Base-by-base conservation (phyloP, 2,329 filamentous ascomycete genomes). In the Coniochaeta sp. region DNA sequence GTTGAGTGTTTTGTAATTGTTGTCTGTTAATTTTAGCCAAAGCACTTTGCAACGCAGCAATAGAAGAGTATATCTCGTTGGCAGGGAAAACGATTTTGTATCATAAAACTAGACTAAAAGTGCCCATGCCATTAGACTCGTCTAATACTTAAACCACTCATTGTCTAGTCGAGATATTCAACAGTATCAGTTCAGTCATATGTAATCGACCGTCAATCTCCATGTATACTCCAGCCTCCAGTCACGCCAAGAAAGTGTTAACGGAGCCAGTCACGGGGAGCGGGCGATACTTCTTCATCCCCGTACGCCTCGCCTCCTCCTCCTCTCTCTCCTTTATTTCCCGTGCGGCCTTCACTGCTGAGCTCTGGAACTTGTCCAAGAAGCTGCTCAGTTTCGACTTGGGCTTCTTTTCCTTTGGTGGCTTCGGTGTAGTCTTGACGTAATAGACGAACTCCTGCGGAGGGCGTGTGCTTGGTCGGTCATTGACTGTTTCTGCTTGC, bases 281-380 rank as follows among this genome's bases (percentile, higher is more conserved):
- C 17, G 42, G 17, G 5, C 42, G 42, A 14, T 22, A 44, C n/a
- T 22, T 24, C 42, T 44, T 44, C 4, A 44, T 8, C n/a, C 42
- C 42, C 8, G 42, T 44, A 44, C 42, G 42, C 17, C 42, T 19
- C 19, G 19, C 42, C 42, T 44, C 7, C n/a, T 44, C 42, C 19
- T 44, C 42, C 42, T 44, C 42, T 14, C 42, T 4, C 42, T 44
- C 42, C 4, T 44, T 44, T 19, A 44, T 44, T 12, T 44, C 42
- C 42, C 7, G 42, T 12, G 42, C 14, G 6, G 42, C 19, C n/a
- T 44, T 44, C 4, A 44, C 42, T 24, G 42, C 42, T 14, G 8
- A 14, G 55, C 50, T n/a, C 58, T 61, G 34, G 40, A 59, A 40
- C 58, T 57, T 58, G 34, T 61, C 42, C 12, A 44, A 4, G 17